Conservation (phyloP, 2,329 filamentous ascomycete species). For the Hymenoscyphus albidus region DNA sequence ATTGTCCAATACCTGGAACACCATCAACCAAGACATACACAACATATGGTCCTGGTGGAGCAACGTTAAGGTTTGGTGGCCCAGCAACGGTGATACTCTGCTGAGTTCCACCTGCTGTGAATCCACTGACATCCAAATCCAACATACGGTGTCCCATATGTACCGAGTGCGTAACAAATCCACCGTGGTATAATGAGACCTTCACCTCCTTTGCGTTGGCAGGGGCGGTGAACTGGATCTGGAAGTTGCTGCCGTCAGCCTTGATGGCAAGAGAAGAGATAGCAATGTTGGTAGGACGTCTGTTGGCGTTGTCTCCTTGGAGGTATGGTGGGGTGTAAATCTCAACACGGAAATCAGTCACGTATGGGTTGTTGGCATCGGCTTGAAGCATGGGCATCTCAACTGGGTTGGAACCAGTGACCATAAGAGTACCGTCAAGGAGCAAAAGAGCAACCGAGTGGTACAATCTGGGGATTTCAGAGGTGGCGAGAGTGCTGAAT, state of each 20-base stretch:
- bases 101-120: constrained; percentile 37
- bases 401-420: constrained; percentile 58
- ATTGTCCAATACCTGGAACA: constrained; percentile 32
- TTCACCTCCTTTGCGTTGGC: constrained; percentile 42
- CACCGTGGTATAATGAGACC: constrained; percentile 53
- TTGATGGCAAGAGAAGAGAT: constrained; percentile 43
- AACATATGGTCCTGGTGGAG: constrained; percentile 57
- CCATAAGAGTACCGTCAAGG: constrained; percentile 55
- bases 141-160: constrained; percentile 60
- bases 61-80: constrained; percentile 52
- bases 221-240: constrained; percentile 45
- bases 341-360: constrained; percentile 60
- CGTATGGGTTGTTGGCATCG: constrained; percentile 44
- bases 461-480: constrained; percentile 50
- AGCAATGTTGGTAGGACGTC: constrained; percentile 45
- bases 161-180: constrained; percentile 57
- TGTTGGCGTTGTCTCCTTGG: constrained; percentile 44
- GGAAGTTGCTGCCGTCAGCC: constrained; percentile 42
- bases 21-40: constrained; percentile 49
- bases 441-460: constrained; percentile 58
- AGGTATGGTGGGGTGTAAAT: constrained; percentile 60
- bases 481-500: constrained; percentile 43
- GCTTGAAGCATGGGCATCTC: constrained; percentile 50
- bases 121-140: constrained; percentile 48
- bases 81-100: constrained; percentile 50